Evolutionary conservation across 1,284 basidiomycete species (phyloP).

Genomic region (Vanrija pseudolonga): DNA sequence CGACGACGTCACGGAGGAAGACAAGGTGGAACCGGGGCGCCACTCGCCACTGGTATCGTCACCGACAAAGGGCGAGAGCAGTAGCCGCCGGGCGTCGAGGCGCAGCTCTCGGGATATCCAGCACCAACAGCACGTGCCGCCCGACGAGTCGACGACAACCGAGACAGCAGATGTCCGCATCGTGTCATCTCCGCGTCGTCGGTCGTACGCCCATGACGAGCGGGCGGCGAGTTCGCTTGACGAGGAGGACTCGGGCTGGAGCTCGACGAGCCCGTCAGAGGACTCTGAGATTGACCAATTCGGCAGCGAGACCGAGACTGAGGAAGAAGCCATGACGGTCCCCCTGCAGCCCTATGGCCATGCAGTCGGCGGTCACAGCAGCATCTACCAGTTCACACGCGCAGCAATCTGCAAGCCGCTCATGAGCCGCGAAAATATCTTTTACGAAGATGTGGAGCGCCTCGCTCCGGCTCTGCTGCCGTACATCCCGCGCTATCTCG

Average conservation of each 20-base stretch:
- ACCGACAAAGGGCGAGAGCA: too few relatives aligned
- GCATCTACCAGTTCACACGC: conserved; percentile 97
- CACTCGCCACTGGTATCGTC: too few relatives aligned
- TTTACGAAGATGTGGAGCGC: conserved; percentile 94
- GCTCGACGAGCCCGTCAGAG: conserved; percentile 6
- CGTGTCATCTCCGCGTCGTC: conserved; percentile 4
- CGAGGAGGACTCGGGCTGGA: conserved; percentile 13
- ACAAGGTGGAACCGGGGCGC: background rate
- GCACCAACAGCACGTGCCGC: too few relatives aligned
- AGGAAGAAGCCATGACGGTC: conserved; percentile 68
- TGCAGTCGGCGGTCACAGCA: conserved; percentile 94
- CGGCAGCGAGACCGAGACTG: conserved; percentile 21
- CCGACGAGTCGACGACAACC: background rate
- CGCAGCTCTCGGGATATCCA: too few relatives aligned
- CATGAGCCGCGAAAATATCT: conserved; percentile 92
- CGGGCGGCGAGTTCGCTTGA: background rate
- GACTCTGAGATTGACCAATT: background rate
- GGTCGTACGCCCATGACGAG: background rate
- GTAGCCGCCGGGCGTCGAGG: too few relatives aligned
- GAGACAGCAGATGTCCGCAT: background rate
- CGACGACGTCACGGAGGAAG: conserved; percentile 9
- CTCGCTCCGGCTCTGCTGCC: conserved; percentile 85
- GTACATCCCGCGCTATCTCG: conserved; percentile 94
- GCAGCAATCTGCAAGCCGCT: conserved; percentile 99
- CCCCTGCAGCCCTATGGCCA: conserved; percentile 94